phyloP scores from a whole-genome alignment of 2,329 filamentous ascomycete genomes.

The Arachnopeziza araneosa region DNA sequence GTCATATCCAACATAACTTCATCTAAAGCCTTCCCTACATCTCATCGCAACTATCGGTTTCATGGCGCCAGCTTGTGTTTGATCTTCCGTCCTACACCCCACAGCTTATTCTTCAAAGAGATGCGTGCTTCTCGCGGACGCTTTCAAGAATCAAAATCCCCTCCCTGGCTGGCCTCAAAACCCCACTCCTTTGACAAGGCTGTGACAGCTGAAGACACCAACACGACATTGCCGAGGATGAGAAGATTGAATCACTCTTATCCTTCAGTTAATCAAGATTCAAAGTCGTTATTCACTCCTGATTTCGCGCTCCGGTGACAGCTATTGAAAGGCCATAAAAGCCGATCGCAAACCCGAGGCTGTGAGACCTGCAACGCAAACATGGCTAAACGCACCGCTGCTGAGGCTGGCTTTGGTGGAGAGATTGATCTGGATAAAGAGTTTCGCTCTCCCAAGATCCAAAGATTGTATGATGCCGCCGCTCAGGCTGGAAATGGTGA shows the following conservation, averaged over 20 bases:
- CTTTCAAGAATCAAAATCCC: neutral
- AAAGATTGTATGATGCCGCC: neutral
- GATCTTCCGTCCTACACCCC: neutral
- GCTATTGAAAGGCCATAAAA: neutral
- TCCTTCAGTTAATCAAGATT: neutral
- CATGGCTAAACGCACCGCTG: conserved; percentile 6
- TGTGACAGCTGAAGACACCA: neutral
- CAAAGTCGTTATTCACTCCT: neutral
- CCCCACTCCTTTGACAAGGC: neutral
- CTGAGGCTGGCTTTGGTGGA: neutral
- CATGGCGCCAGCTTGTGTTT: neutral
- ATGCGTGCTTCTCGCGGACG: neutral
- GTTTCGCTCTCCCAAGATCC: conserved; percentile 6
- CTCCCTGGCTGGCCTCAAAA: neutral
- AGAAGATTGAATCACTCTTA: neutral
- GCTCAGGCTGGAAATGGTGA: neutral
- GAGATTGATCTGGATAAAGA: conserved; percentile 8
- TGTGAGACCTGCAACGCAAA: neutral
- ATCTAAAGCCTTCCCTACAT: neutral
- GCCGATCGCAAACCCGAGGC: neutral
- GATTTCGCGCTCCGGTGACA: neutral
- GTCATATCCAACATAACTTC: neutral
- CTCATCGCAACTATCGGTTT: neutral
- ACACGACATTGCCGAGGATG: neutral
- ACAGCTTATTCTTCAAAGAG: neutral